phyloP scores from a whole-genome alignment of 768 basidiomycete species.

The Leccinum disarticulatum region DNA sequence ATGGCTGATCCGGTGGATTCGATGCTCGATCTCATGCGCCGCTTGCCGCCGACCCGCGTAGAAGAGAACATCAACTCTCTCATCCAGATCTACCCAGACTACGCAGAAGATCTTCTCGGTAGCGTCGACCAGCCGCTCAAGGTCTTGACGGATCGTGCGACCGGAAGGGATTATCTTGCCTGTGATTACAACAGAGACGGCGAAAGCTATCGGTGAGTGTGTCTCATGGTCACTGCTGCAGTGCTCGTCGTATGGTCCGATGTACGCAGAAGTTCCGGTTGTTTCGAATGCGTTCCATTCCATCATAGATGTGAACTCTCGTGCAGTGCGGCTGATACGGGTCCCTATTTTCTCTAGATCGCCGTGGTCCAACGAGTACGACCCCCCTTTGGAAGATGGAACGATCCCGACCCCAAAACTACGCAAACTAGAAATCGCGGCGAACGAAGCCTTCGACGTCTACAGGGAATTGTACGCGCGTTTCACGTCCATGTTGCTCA shows the following conservation, averaged over 20 bases:
- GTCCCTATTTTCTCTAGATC: slow-evolving; percentile 53
- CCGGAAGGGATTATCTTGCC: slow-evolving; percentile 86
- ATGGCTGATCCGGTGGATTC: slow-evolving; percentile 85
- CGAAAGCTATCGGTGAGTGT: slow-evolving; percentile 71
- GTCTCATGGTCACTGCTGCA: not conserved
- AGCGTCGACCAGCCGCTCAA: slow-evolving; percentile 94
- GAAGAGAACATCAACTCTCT: slow-evolving; percentile 86
- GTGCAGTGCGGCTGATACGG: slow-evolving; percentile 14
- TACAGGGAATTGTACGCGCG: slow-evolving; percentile 87
- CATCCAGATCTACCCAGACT: slow-evolving; percentile 83
- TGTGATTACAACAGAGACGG: slow-evolving; percentile 95
- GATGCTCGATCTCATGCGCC: slow-evolving; percentile 94
- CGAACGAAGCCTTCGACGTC: slow-evolving; percentile 96
- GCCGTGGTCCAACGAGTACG: slow-evolving; percentile 98
- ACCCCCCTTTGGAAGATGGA: slow-evolving; percentile 86
- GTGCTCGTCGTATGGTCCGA: not conserved
- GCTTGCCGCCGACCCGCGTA: slow-evolving; percentile 88
- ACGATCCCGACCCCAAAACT: slow-evolving; percentile 82
- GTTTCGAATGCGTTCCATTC: not conserved
- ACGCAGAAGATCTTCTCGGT: slow-evolving; percentile 91
- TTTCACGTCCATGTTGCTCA: not conserved
- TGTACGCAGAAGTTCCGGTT: not conserved
- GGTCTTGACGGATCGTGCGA: slow-evolving; percentile 73
- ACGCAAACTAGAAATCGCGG: slow-evolving; percentile 86
- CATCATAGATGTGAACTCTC: not conserved